phyloP scores from a whole-genome alignment of 2,329 filamentous ascomycete genomes.

The Colletotrichum sp. region DNA sequence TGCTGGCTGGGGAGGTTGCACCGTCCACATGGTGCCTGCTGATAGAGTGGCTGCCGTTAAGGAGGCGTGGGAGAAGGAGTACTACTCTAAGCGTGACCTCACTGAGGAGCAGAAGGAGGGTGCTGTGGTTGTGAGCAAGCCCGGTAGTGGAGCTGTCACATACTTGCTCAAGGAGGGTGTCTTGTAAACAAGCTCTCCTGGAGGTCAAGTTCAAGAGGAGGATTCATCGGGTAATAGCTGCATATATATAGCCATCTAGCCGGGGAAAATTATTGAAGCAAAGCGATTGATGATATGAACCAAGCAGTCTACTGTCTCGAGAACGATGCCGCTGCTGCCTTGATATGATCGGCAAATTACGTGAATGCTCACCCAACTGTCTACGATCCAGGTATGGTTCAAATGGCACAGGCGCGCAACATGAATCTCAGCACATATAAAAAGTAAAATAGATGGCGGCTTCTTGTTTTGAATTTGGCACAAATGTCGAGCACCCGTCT shows the following conservation, averaged over 20 bases:
- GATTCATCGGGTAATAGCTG: background rate
- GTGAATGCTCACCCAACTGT: background rate
- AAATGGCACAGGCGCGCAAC: background rate
- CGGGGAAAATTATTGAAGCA: background rate
- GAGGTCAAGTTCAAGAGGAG: background rate
- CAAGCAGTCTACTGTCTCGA: background rate
- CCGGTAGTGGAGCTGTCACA: conserved; percentile 74
- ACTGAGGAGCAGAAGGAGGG: conserved; percentile 75
- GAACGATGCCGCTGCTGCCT: accelerated
- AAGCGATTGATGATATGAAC: background rate
- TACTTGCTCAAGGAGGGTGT: conserved; percentile 42
- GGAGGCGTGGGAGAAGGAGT: conserved; percentile 78
- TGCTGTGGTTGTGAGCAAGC: conserved; percentile 88
- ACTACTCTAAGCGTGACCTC: conserved; percentile 73
- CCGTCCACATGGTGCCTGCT: conserved; percentile 87
- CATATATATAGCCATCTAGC: background rate
- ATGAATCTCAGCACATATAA: background rate
- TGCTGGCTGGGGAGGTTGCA: conserved; percentile 96
- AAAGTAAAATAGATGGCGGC: too few relatives aligned
- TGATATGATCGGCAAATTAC: background rate
- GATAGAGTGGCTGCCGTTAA: conserved; percentile 81
- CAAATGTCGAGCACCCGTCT: too few relatives aligned
- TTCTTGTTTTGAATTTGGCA: too few relatives aligned
- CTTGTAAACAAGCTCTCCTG: background rate
- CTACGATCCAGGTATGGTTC: background rate